Conservation (phyloP, 257 asterid genomes). For the Knoxia roxburghii region DNA sequence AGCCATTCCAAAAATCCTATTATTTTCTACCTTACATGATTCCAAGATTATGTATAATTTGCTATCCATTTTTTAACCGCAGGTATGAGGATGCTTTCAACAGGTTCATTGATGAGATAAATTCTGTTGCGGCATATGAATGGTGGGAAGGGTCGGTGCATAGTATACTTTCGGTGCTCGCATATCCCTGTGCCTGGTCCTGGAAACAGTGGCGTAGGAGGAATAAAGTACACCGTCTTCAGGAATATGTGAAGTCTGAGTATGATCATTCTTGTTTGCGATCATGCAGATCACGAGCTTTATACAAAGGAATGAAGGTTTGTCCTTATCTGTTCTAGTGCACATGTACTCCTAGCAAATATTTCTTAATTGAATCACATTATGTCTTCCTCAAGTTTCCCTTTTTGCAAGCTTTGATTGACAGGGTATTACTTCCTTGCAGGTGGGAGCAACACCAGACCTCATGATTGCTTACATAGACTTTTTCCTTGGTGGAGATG, state of each 20-base stretch:
- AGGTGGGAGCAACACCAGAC: constrained; percentile 98
- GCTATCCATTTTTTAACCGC: constrained; percentile 15
- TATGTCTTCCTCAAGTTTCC: background rate
- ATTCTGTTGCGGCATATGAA: constrained; percentile 90
- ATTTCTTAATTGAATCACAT: background rate
- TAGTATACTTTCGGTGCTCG: constrained; percentile 83
- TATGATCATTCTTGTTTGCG: constrained; percentile 93
- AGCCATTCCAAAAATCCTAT: background rate
- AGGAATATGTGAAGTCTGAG: constrained; percentile 88
- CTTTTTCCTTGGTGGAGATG: constrained; percentile 97
- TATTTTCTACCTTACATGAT: background rate
- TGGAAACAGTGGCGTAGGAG: constrained; percentile 99
- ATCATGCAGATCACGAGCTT: constrained; percentile 92
- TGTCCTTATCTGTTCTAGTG: background rate
- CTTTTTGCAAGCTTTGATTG: background rate
- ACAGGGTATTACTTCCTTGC: constrained; percentile 19
- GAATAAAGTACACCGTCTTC: constrained; percentile 75
- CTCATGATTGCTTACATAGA: constrained; percentile 90
- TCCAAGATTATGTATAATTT: background rate
- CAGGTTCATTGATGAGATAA: constrained; percentile 85
- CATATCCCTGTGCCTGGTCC: constrained; percentile 98
- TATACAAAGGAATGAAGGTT: constrained; percentile 98
- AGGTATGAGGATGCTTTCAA: constrained; percentile 97
- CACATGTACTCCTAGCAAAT: background rate
- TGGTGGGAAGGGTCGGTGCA: constrained; percentile 99